A percentile compares a stretch with the other conserved stretches of the same genome.
Conservation (phyloP, 139 green algal genomes). For the Chlamydomonas sphaeroides region DNA sequence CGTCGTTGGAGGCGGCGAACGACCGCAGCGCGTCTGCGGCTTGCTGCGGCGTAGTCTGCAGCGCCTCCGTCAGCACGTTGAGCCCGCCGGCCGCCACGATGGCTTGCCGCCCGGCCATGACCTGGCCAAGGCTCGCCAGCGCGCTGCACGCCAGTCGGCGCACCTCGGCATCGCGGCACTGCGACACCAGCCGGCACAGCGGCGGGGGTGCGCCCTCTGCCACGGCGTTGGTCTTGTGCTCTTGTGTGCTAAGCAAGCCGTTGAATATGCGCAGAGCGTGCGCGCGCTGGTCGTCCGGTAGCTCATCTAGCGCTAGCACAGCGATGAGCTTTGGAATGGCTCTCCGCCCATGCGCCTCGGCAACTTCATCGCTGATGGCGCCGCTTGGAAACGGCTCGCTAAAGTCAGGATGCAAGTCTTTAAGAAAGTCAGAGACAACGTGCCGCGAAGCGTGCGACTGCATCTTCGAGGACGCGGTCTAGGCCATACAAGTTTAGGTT, state of each 20-base stretch:
- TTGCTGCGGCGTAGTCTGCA: conserved; percentile 47
- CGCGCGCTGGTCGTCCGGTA: conserved; percentile 37
- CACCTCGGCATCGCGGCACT: conserved; percentile 40
- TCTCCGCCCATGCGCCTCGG: conserved; percentile 47
- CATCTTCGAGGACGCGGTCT: conserved; percentile 43
- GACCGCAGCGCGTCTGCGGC: conserved; percentile 44
- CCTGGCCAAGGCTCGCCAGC: conserved; percentile 50
- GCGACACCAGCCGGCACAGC: conserved; percentile 35
- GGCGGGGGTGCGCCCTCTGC: conserved; percentile 31
- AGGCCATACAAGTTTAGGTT: too few relatives aligned
- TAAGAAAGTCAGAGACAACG: conserved; percentile 46
- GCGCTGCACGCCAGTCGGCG: conserved; percentile 47
- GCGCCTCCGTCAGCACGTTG: conserved; percentile 41
- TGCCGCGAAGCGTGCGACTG: conserved; percentile 51
- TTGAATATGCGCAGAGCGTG: conserved; percentile 50
- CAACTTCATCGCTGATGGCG: conserved; percentile 48
- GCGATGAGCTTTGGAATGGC: conserved; percentile 45
- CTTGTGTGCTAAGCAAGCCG: conserved; percentile 51
- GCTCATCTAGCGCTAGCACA: conserved; percentile 31
- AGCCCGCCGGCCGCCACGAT: conserved; percentile 44
- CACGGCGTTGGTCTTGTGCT: conserved; percentile 57
- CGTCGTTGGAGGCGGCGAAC: conserved; percentile 48
- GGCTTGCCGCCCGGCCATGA: conserved; percentile 39
- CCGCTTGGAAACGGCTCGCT: conserved; percentile 45
- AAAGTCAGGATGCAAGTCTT: conserved; percentile 53